A percentile compares a stretch with the other conserved stretches of the same genome.
These are phyloP conservation scores for Cyclocybe aegerita DNA, from an alignment of 768 basidiomycete genomes.

Conservation along the genomic window DNA sequence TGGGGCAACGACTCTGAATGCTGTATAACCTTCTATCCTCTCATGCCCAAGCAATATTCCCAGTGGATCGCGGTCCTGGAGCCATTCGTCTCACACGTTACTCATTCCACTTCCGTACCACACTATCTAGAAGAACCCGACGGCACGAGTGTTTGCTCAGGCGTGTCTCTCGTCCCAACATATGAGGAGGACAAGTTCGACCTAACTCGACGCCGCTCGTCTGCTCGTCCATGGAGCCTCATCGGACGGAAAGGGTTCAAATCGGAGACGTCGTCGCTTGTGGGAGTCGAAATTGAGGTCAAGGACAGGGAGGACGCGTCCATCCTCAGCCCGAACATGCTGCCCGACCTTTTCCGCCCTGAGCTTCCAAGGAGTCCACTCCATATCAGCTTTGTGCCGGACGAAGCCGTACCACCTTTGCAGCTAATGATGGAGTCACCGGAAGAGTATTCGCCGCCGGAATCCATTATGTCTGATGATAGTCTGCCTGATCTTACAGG, in stretches of 20 bases:
- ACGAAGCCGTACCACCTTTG: slow-evolving; percentile 6
- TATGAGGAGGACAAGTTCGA: slow-evolving; percentile 11
- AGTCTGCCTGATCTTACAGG: slow-evolving; percentile 30
- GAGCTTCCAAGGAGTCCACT: slow-evolving; percentile 15
- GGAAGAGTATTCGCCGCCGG: background rate
- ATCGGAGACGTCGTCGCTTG: slow-evolving; percentile 36
- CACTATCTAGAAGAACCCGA: slow-evolving; percentile 14
- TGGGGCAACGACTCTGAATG: slow-evolving; percentile 26
- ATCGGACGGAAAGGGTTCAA: slow-evolving; percentile 35
- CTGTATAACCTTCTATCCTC: slow-evolving; percentile 19
- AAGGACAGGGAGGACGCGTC: slow-evolving; percentile 16
- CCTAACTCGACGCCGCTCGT: slow-evolving; percentile 2
- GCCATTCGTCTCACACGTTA: slow-evolving; percentile 24
- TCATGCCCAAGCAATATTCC: slow-evolving; percentile 22
- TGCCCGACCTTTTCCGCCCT: slow-evolving; percentile 32
- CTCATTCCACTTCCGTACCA: slow-evolving; percentile 18
- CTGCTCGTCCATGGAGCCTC: slow-evolving; percentile 36
- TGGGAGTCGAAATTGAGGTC: slow-evolving; percentile 19
- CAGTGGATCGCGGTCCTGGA: slow-evolving; percentile 28
- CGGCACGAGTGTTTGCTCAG: slow-evolving; percentile 9
- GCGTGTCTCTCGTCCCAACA: slow-evolving; percentile 13
- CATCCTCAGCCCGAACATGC: slow-evolving; percentile 33
- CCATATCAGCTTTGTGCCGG: slow-evolving; percentile 4
- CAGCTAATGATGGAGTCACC: slow-evolving; percentile 4
- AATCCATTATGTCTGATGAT: too few species aligned